Evolutionary conservation across 345 rosid genomes (phyloP), one percentile per base, ranked within the genome.

Genomic region (Litchi chinensis): DNA sequence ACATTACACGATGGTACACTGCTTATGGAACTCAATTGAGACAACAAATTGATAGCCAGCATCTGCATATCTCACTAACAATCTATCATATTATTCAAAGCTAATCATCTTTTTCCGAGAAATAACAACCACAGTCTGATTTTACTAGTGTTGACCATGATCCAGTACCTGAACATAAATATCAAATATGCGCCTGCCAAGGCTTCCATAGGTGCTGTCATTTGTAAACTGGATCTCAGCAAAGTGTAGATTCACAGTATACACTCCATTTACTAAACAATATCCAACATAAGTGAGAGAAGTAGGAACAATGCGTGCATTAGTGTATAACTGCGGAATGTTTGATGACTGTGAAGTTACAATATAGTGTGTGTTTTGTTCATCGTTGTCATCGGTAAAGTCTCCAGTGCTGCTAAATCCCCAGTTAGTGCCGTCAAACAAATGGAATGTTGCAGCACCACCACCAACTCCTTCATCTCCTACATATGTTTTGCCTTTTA

Each of bases 131-230:
- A 44, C 52, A 8, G 1, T 46, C 52, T 46, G 1, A 46, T 46
- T 46, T 46, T 11, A 57, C 8, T 37, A 8, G 1, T 37, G 26
- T 57, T 67, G 46, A 28, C 7, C 41, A 43, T 3, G 6, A 40
- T 66, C n/a, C 26, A 70, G 28, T 82, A 91, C 94, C 98, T 92
- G 95, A 78, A 91, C 73, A 76, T 88, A 90, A 63, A 92, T 78
- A 74, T 93, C 83, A 70, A 92, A 93, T 57, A 91, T 24, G 10
- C 93, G 89, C 43, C 81, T 91, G 1, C 92, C 97, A 0, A 84
- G 74, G 80, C 82, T 86, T 46, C 7, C 19, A 21, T 79, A 90
- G 10, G 70, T 75, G 37, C 71, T 81, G 60, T 82, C 79, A 48
- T 82, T 78, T 52, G 76, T 82, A 79, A 93, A 90, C 73, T 79